phyloP scores from a whole-genome alignment of 257 asterid genomes.

The Solanum etuberosum region DNA sequence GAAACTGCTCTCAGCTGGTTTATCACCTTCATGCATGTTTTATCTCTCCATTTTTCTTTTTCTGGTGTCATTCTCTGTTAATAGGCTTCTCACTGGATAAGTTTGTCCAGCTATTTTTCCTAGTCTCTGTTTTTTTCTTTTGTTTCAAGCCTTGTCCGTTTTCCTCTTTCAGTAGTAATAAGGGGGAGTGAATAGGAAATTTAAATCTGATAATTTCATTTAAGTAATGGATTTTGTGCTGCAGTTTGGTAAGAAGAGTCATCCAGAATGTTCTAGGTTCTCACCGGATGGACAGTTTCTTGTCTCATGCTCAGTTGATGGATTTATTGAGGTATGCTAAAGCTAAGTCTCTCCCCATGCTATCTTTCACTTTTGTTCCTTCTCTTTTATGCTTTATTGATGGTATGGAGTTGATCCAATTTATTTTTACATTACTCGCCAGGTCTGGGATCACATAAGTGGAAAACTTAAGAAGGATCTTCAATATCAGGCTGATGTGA shows the following conservation, averaged over 20 bases:
- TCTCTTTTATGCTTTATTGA: background rate
- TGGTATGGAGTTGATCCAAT: conserved; percentile 17
- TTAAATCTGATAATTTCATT: background rate
- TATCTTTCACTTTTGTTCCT: background rate
- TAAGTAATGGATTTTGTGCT: conserved; percentile 9
- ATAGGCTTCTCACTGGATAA: background rate
- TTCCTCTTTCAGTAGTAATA: background rate
- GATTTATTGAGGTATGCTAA: conserved; percentile 70
- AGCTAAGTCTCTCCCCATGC: background rate
- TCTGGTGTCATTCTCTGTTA: background rate
- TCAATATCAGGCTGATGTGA: conserved; percentile 95
- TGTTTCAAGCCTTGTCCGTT: background rate
- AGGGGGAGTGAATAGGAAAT: background rate
- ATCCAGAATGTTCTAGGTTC: conserved; percentile 83
- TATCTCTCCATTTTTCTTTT: background rate
- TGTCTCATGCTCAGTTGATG: conserved; percentile 93
- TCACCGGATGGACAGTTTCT: conserved; percentile 99
- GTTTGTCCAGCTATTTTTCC: background rate
- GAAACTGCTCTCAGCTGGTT: background rate
- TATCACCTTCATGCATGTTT: background rate
- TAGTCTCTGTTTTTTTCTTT: background rate
- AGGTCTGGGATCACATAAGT: conserved; percentile 98
- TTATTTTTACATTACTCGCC: background rate
- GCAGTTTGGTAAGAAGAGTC: conserved; percentile 95
- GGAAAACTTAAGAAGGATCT: conserved; percentile 97